Evolutionary conservation across 169 alveolate species (phyloP), one percentile per base, ranked within the genome.

Genomic region (Eimeria mitis): DNA sequence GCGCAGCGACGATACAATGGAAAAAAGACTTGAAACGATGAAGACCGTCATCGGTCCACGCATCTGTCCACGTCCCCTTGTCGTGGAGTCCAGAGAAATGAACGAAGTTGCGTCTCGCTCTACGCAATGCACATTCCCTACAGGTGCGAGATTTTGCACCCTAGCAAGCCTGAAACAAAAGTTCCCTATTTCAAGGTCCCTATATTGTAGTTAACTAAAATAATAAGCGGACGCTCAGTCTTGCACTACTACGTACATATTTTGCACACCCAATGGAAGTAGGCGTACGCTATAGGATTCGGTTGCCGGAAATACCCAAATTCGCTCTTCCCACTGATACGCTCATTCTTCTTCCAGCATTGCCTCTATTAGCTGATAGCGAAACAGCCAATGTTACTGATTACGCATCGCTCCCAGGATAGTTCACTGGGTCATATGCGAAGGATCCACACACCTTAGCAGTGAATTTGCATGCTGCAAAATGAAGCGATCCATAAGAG

Each of bases 1-100:
- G 23, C 0, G 5, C 21, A 9, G 16, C 40, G 71, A 31, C 40
- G 76, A 25, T 16, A n/a, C 63, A 6, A 7, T 63, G 16, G 9
- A 19, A n/a, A n/a, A 21, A 42, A 25, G 63, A 16, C 78, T 87
- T 28, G 68, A 87, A 13, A 34, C 83, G 49, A 87, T 87, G 92
- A 63, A 71, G 65, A 49, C 92, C 31, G 59, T 87, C 52, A 68
- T 87, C 65, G 92, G 92, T 28, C 92, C 92, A 3, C 78, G 68
- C n/a, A 28, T 37, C 23, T 87, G 92, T 63, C 44, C 92, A 4
- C 42, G n/a, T 9, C 59, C 28, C 13, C 8, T 40, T 0, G 19
- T 40, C 59, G 40, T 25, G 56, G 40, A 54, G 9, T 37, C 54
- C 40, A n/a, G 56, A 11, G 75, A 52, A 49, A 31, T 31, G 28